Evolutionary conservation across 345 rosid genomes (phyloP).

Genomic region (Populus pruinosa): DNA sequence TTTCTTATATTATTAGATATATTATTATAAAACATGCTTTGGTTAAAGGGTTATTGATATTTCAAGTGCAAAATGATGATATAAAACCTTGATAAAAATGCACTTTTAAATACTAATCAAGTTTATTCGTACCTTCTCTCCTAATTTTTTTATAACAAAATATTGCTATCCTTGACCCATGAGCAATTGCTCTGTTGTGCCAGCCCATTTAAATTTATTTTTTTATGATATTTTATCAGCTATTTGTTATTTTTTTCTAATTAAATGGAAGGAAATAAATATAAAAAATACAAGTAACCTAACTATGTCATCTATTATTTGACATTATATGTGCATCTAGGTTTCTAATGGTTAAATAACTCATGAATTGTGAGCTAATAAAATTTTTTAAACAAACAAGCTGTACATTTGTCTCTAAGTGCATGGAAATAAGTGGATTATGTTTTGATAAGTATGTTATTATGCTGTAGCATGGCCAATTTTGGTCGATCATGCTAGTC

Average conservation of each 20-base stretch:
- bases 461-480: neutral
- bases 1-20: no score
- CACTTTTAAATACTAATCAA: no score
- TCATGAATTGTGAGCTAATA: neutral
- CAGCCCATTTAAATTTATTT: neutral
- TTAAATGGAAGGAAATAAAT: neutral
- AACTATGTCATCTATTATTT: neutral
- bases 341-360: neutral
- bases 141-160: no score
- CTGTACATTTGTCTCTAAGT: neutral
- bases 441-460: neutral
- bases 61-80: no score
- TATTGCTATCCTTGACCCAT: neutral
- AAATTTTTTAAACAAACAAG: neutral
- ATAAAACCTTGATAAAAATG: no score
- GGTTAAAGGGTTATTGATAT: no score
- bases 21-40: no score
- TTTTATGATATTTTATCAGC: neutral
- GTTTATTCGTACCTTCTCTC: neutral
- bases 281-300: neutral
- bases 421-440: neutral
- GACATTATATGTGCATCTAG: neutral
- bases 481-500: neutral
- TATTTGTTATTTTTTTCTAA: neutral
- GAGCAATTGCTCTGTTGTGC: neutral